Evolutionary conservation across 2,329 filamentous ascomycete species (phyloP), one percentile per base, ranked within the genome.

Genomic region (Pseudocercospora fijiensis): DNA sequence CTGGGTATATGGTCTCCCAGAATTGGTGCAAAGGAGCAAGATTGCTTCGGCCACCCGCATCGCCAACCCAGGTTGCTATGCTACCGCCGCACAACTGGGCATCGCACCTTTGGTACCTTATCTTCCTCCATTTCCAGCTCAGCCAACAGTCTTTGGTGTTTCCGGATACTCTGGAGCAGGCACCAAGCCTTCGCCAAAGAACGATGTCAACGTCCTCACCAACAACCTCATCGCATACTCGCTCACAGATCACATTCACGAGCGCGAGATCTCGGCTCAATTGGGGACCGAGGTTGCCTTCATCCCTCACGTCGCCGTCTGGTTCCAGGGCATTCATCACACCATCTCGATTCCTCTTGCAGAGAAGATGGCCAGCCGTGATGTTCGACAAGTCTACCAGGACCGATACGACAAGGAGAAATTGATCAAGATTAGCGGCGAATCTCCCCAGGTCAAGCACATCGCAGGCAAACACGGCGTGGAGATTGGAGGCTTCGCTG

Each of bases 351-450:
- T 98, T 57, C 94, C 94, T 11, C 83, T 99, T 8, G 89, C 89
- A 74, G 85, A 94, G 78, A 85, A 86, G 65, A 96, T 98, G 90
- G 91, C 88, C 2, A 93, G 91, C 47, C 89, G 95, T 58, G 93
- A 98, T 76, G 92, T 99, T 71, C 88, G 95, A 66, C 91, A 96
- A 74, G 82, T 98, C 63, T 99, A 96, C 83, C 94, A 98, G 79
- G 94, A 98, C 73, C 87, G 94, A 24, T 99, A 96, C 74, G 94
- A 94, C 5, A 93, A 93, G 57, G 95, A 98, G 84, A 94, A 92
- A 80, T 87, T 99, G 16, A 89, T 99, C 76, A 96, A 95, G 84
- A 87, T 98, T 20, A 86, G 91, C 4, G 94, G 94, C 60, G 94
- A 98, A 77, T 85, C 90, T 0, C 95, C 94, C 2, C 81, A 88